Evolutionary conservation across 1,284 basidiomycete species (phyloP), one percentile per base, ranked within the genome.

Genomic region (Psilocybe mexicana): DNA sequence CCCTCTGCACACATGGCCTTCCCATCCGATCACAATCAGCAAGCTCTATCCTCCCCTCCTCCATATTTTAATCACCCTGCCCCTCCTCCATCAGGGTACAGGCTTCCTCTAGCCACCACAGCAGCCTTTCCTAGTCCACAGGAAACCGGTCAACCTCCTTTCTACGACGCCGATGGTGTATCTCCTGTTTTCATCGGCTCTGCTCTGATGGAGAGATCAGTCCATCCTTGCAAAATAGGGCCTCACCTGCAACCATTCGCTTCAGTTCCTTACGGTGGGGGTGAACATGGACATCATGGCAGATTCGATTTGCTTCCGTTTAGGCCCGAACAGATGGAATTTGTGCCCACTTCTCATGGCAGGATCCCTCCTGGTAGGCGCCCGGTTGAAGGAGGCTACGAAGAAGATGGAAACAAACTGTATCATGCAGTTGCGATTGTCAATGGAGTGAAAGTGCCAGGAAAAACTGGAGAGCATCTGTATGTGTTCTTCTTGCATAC

Each of bases 161-260:
- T 76, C 64, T 65, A 69, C 52, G 88, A 90, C 66, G 69, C 73
- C 2, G 82, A 86, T 66, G 81, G 82, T 55, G 75, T 76, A 18
- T 80, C 78, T 11, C 85, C 87, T 7, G 67, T 92, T 60, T 92
- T 79, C 74, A 63, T 92, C 36, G 90, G 89, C 25, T 89, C 87
- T 10, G 90, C 88, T 14, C 73, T 91, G 47, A 77, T 90, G 65
- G 74, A 77, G 46, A 76, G 76, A 62, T 82, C 85, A 0, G 87
- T 92, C 2, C 90, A 92, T 62, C 90, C 90, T 6, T 92, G 90
- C 80, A 92, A 92, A 76, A 82, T 92, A 66, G 82, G 74, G 3
- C 82, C 85, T 11, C 69, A 76, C 63, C 77, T 90, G n/a, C 64
- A 65, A 14, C 78, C 82, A 69, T 79, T 51, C 76, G 85, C 68